These are phyloP conservation scores for Sinapis alba DNA, from an alignment of 441 rosid genomes.

Conservation along the genomic window DNA sequence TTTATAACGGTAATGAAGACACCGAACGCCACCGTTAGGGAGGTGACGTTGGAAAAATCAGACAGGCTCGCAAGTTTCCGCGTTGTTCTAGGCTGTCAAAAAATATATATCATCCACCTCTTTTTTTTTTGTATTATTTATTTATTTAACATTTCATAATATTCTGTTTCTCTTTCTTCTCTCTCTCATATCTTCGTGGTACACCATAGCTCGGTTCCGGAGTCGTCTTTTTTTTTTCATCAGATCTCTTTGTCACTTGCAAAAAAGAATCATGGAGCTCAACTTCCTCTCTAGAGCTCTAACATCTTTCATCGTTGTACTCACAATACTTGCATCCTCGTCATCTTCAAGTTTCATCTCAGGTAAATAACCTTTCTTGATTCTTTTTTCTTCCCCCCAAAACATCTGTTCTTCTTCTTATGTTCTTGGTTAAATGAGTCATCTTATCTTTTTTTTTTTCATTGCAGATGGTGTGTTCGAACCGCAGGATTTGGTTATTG, in stretches of 20 bases:
- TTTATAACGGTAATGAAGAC: not conserved
- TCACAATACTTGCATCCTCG: slow-evolving; percentile 14
- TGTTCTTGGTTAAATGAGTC: not conserved
- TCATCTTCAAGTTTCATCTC: slow-evolving; percentile 39
- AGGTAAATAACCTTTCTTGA: slow-evolving; percentile 18
- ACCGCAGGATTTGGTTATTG: slow-evolving; percentile 26
- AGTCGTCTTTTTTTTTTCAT: not conserved
- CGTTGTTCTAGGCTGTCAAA: slow-evolving; percentile 36
- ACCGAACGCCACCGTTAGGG: not conserved
- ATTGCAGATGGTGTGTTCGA: slow-evolving; percentile 39
- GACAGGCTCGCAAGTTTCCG: slow-evolving; percentile 38
- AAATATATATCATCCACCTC: slow-evolving; percentile 2
- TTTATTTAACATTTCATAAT: not conserved
- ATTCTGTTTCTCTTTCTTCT: slow-evolving; percentile 19
- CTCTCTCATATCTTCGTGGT: slow-evolving; percentile 26
- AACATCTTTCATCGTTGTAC: slow-evolving; percentile 11
- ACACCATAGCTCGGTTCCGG: slow-evolving; percentile 21
- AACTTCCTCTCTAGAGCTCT: slow-evolving; percentile 33
- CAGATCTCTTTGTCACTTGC: slow-evolving; percentile 31
- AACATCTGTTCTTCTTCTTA: not conserved
- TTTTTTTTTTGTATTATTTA: not conserved
- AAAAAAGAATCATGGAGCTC: slow-evolving; percentile 34
- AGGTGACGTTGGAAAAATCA: not conserved
- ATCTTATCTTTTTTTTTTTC: not conserved
- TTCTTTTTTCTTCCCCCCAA: not conserved